Percentiles rank a stretch among this genome's conserved stretches.
Evolutionary conservation across 257 asterid genomes (phyloP).

Genomic region (Leonotis leonurus): DNA sequence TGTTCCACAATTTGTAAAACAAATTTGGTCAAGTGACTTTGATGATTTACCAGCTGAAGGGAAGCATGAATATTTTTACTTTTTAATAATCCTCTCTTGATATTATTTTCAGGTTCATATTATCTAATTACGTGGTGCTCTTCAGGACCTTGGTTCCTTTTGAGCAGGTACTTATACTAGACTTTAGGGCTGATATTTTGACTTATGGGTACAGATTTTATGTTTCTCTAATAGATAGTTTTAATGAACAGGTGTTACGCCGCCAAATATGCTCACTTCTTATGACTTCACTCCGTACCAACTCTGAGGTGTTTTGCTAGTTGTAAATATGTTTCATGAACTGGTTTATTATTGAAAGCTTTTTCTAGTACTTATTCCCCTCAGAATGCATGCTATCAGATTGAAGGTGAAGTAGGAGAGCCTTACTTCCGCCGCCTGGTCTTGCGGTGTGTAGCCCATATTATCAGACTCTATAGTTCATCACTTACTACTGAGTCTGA

Average conservation of each 20-base stretch:
- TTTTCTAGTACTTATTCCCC: not conserved
- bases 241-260: slow-evolving; percentile 63
- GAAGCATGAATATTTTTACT: not conserved
- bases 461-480: slow-evolving; percentile 93
- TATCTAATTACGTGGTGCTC: slow-evolving; percentile 80
- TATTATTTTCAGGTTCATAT: slow-evolving; percentile 62
- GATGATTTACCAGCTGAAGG: slow-evolving; percentile 5
- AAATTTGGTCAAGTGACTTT: not conserved
- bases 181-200: slow-evolving; percentile 15
- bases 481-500: slow-evolving; percentile 89
- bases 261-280: slow-evolving; percentile 91
- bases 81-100: slow-evolving; percentile 5
- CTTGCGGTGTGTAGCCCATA: slow-evolving; percentile 89
- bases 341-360: slow-evolving; percentile 3
- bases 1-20: not conserved
- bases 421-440: slow-evolving; percentile 95
- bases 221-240: slow-evolving; percentile 30
- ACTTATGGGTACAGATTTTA: slow-evolving; percentile 1
- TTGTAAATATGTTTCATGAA: slow-evolving; percentile 9
- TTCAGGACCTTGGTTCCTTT: slow-evolving; percentile 86
- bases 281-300: slow-evolving; percentile 96
- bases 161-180: slow-evolving; percentile 59
- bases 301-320: slow-evolving; percentile 67
- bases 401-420: slow-evolving; percentile 92
- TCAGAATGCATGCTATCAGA: slow-evolving; percentile 37